Evolutionary conservation across 768 basidiomycete species (phyloP), one percentile per base, ranked within the genome.

Genomic region (Crucibulum laeve): DNA sequence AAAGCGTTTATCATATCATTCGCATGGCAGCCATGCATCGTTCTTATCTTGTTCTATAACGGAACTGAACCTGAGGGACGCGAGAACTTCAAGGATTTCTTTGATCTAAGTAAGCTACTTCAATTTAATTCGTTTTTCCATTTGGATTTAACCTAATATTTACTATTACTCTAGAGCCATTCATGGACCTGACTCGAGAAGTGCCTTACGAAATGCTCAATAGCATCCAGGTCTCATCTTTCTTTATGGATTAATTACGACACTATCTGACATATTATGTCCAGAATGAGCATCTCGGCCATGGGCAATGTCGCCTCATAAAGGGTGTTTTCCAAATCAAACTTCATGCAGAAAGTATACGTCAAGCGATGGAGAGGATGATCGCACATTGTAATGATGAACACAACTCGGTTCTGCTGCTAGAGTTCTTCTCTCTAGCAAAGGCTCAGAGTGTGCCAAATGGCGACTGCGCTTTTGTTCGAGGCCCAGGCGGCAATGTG

Each of bases 131-230:
- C 15, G 13, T 36, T 11, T 21, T 1, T 34, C 15, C 4, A 34
- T 36, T n/a, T n/a, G n/a, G n/a, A n/a, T n/a, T n/a, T n/a, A n/a
- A n/a, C n/a, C n/a, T n/a, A 15, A 10, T 7, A 35, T 21, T 40
- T 11, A 24, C n/a, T 10, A 30, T 42, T 10, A 40, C 4, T 3
- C 7, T 45, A 77, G 75, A 59, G 4, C 73, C 76, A 19, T 39
- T 72, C n/a, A 55, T 54, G 0, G 70, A 77, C 50, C 44, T 50
- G 10, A 57, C 70, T 5, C 57, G 58, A 15, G 76, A 76, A 48
- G 60, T 76, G 0, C 76, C 75, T 1, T 80, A 66, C 45, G 74
- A 73, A 45, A 45, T 58, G 25, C 30, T 77, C n/a, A 78, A 78
- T 50, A 38, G 51, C 2, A 26, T 74, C 2, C 54, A 62, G 55